Base-by-base conservation (phyloP, 1,284 basidiomycete species). In the Grifola frondosa region DNA sequence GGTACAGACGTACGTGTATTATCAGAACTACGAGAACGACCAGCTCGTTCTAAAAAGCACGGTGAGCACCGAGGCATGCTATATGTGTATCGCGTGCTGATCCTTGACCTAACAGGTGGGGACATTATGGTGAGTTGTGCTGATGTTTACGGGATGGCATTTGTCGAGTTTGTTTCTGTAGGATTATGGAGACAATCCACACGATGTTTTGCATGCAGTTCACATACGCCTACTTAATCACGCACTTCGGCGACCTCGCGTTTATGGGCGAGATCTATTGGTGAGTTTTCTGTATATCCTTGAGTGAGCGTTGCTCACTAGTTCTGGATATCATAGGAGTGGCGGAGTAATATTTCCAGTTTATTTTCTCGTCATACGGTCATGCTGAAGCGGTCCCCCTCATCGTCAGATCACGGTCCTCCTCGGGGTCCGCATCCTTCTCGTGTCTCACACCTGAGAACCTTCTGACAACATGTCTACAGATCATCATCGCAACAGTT, bases 131-230 rank as follows among this genome's bases (percentile, higher is more conserved):
- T 45, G 38, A 20, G 5, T 25, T 19, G 30, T 24, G 30, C 29
- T 15, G 16, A 26, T 9, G 8, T n/a, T 16, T 7, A 17, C 22
- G 12, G 6, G 21, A 9, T 16, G 9, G 13, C n/a, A 19, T 21
- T 13, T 10, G 25, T 10, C 17, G 13, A 7, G 22, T 6, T 10
- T 6, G 26, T 32, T 6, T 5, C 13, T 7, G 2, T 26, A 54
- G 53, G 42, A 20, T 42, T 1, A 38, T 55, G 23, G 53, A 55
- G 29, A 37, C 42, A 6, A 28, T 49, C 11, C 53, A 55, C 29
- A 50, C 48, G 17, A 40, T n/a, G 5, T 46, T 55, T n/a, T 52
- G 49, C 40, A 45, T 55, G 15, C 46, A 49, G 25, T 43, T 48
- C 30, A 43, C 52, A 9, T 50, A 52, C 40, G 37, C 25, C 6